Conservation (phyloP, 2,329 filamentous ascomycete species). For the Talaromyces sp. region DNA sequence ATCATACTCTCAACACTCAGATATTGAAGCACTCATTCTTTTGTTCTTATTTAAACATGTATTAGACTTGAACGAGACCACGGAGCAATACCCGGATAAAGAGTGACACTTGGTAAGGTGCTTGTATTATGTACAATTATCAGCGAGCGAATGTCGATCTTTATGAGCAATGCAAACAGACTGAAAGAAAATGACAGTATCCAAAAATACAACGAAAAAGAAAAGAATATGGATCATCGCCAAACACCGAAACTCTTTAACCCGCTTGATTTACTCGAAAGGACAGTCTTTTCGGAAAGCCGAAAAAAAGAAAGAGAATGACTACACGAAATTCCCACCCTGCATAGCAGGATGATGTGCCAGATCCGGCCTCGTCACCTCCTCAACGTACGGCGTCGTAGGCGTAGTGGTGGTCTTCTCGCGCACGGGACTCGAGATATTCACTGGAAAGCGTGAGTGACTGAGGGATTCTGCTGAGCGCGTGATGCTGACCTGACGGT, state of each 20-base stretch:
- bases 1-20: neutral
- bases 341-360: slow-evolving; percentile 53
- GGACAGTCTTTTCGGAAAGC: neutral
- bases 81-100: neutral
- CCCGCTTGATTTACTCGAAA: neutral
- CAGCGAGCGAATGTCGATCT: slow-evolving; percentile 11
- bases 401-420: slow-evolving; percentile 40
- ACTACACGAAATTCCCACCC: slow-evolving; percentile 8
- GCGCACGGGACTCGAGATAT: slow-evolving; percentile 54
- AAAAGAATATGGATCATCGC: neutral
- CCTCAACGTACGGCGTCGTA: slow-evolving; percentile 33
- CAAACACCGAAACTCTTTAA: slow-evolving; percentile 10
- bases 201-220: neutral
- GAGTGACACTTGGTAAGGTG: neutral
- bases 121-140: slow-evolving; percentile 22
- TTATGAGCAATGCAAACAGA: neutral
- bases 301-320: neutral
- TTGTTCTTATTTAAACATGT: neutral
- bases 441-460: slow-evolving; percentile 42
- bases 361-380: slow-evolving; percentile 54
- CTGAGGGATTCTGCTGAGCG: slow-evolving; percentile 30
- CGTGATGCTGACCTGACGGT: slow-evolving; percentile 30
- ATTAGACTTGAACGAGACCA: neutral
- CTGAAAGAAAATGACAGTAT: neutral
- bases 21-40: neutral